Evolutionary conservation across 331 rosid genomes (phyloP).

Genomic region (Malus hybrid): DNA sequence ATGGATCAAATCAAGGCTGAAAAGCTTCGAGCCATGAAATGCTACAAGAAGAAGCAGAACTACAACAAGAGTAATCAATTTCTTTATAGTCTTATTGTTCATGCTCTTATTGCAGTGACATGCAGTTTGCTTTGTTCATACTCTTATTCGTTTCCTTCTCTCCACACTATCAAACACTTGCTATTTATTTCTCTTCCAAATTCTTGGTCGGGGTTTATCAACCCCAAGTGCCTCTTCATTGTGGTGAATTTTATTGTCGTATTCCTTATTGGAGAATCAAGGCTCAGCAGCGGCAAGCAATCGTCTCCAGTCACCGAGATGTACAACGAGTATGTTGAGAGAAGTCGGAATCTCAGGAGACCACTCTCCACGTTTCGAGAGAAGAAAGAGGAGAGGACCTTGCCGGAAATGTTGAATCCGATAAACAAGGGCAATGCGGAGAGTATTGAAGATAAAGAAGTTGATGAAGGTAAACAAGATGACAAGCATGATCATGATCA

Average conservation of each 20-base stretch:
- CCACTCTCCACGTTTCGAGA: neutral
- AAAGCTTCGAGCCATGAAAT: constrained; percentile 23
- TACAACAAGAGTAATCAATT: neutral
- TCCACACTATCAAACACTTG: constrained; percentile 7
- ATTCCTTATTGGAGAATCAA: constrained; percentile 33
- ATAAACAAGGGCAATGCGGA: neutral
- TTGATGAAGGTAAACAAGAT: neutral
- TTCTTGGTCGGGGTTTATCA: constrained; percentile 14
- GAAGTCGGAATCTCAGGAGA: constrained; percentile 12
- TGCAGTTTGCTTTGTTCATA: constrained; percentile 23
- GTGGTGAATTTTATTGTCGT: constrained; percentile 29
- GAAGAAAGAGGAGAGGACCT: constrained; percentile 4
- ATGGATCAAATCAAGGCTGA: constrained; percentile 16
- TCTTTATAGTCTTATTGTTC: constrained; percentile 15
- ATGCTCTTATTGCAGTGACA: constrained; percentile 19
- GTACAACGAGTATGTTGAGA: constrained; percentile 21
- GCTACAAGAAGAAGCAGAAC: constrained; percentile 3
- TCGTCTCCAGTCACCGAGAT: constrained; percentile 5
- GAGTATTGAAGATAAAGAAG: constrained; percentile 1
- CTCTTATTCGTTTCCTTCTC: constrained; percentile 21
- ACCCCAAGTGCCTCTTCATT: constrained; percentile 28
- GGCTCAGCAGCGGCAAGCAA: constrained; percentile 1
- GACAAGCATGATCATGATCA: neutral
- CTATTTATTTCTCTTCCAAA: constrained; percentile 14
- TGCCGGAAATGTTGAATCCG: neutral